These are phyloP conservation scores for Umbelopsis isabellina DNA, from an alignment of 192 early-diverging fungal species.

Conservation along the genomic window DNA sequence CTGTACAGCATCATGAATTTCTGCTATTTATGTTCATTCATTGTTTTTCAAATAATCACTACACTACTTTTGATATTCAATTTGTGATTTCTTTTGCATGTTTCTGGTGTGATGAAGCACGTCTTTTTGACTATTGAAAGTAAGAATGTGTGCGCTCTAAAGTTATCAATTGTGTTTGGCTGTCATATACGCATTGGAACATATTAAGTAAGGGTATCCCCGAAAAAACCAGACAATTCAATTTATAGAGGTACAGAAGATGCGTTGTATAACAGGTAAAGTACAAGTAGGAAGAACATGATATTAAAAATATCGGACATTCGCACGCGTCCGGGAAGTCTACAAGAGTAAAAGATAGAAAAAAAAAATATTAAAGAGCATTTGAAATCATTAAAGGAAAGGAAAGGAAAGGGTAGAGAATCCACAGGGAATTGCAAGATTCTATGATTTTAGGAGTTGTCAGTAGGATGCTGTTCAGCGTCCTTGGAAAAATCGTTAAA, in stretches of 20 bases:
- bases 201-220: neutral
- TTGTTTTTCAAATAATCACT: no score
- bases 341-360: neutral
- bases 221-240: constrained; percentile 2
- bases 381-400: neutral
- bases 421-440: neutral
- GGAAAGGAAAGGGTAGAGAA: neutral
- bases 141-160: no score
- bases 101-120: no score
- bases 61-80: no score
- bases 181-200: no score
- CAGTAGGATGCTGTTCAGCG: no score
- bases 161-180: no score
- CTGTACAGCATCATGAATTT: neutral
- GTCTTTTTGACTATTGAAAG: no score
- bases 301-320: neutral
- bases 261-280: constrained; percentile 14
- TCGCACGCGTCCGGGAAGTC: neutral
- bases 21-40: neutral
- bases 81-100: no score
- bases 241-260: constrained; percentile 19
- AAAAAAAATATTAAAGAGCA: neutral
- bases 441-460: no score
- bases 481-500: no score
- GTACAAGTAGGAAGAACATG: constrained; percentile 11